Conservation (phyloP, 192 early-diverging fungal genomes). For the Coemansia sp. region DNA sequence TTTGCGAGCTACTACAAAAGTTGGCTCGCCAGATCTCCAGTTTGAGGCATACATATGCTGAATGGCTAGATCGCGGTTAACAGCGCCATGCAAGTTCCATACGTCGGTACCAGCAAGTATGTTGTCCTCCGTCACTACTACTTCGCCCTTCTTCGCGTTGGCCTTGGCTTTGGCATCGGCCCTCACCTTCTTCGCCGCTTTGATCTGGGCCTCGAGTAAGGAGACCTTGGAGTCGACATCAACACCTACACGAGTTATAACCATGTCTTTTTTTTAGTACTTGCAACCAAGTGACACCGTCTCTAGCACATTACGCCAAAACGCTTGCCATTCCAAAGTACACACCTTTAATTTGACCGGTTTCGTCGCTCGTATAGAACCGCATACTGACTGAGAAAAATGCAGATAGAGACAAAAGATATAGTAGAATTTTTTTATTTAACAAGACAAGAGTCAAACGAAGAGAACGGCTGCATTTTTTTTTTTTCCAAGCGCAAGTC, state of each 20-base stretch:
- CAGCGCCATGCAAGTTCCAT: conserved; percentile 26
- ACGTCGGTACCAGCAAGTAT: conserved; percentile 28
- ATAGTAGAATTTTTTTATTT: not conserved
- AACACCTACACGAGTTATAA: conserved; percentile 13
- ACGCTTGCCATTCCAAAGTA: not conserved
- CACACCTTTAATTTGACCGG: conserved; percentile 51
- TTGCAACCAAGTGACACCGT: not conserved
- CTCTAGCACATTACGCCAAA: not conserved
- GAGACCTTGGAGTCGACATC: conserved; percentile 50
- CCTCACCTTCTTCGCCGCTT: conserved; percentile 44
- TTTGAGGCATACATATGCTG: conserved; percentile 29
- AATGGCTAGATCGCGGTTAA: conserved; percentile 28
- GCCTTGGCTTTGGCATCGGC: conserved; percentile 48
- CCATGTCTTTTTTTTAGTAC: not conserved
- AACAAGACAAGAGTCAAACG: not conserved
- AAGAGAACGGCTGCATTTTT: conserved; percentile 2
- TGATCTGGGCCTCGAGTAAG: conserved; percentile 43
- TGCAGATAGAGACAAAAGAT: not conserved
- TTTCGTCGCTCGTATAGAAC: conserved; percentile 59
- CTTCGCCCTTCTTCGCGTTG: conserved; percentile 23
- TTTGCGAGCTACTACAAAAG: conserved; percentile 37
- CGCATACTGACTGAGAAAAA: conserved; percentile 25
- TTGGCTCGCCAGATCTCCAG: conserved; percentile 14
- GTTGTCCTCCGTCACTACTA: conserved; percentile 14
- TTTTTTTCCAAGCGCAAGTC: conserved; percentile 5